These are phyloP conservation scores for Physcia stellaris DNA, from an alignment of 495 filamentous ascomycete species.

Conservation along the genomic window DNA sequence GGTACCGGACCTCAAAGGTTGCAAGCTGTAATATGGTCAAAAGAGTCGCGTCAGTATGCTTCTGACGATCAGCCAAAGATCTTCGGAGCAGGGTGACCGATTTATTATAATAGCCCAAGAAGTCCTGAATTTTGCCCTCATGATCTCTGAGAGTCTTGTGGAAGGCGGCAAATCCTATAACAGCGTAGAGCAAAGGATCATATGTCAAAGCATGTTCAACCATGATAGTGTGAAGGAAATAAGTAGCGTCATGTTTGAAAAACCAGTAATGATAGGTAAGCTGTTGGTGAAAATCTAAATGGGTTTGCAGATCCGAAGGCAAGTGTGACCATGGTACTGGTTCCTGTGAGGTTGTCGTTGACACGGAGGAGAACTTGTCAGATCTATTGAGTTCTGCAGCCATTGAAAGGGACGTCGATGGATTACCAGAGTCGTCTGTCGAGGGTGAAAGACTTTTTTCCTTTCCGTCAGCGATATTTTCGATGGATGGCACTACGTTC, in stretches of 20 bases:
- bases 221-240: slow-evolving; percentile 60
- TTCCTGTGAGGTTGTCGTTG: slow-evolving; percentile 9
- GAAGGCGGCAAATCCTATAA: slow-evolving; percentile 87
- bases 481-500: slow-evolving; percentile 25
- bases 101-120: slow-evolving; percentile 81
- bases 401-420: slow-evolving; percentile 7
- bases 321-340: slow-evolving; percentile 21
- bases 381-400: slow-evolving; percentile 4
- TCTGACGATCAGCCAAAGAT: slow-evolving; percentile 54
- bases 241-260: slow-evolving; percentile 47
- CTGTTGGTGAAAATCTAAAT: slow-evolving; percentile 60
- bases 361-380: slow-evolving; percentile 8
- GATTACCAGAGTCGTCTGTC: slow-evolving; percentile 26
- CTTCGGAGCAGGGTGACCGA: slow-evolving; percentile 63
- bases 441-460: slow-evolving; percentile 32
- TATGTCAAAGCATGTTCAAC: slow-evolving; percentile 59
- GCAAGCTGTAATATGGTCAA: slow-evolving; percentile 86
- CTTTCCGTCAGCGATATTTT: slow-evolving; percentile 24
- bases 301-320: slow-evolving; percentile 54
- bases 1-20: slow-evolving; percentile 65
- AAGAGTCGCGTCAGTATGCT: slow-evolving; percentile 59
- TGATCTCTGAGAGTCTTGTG: slow-evolving; percentile 58
- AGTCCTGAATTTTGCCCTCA: slow-evolving; percentile 59
- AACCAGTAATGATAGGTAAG: slow-evolving; percentile 73
- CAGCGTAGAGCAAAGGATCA: slow-evolving; percentile 74